A percentile compares a stretch with the other conserved stretches of the same genome.
Conservation (phyloP, 2,329 filamentous ascomycete genomes). For the Fusarium vanettenii region DNA sequence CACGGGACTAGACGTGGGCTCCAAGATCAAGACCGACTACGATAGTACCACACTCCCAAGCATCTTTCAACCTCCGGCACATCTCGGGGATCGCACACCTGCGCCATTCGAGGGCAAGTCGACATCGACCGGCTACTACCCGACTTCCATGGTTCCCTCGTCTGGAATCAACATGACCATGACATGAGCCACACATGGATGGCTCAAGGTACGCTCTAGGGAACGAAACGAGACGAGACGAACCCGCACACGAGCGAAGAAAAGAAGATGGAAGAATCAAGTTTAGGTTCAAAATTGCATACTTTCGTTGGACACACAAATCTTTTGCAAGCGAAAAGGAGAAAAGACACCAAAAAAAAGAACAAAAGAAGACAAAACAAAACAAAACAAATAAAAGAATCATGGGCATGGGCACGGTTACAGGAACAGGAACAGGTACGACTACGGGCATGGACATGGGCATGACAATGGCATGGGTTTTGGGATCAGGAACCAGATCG, state of each 20-base stretch:
- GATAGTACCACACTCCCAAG: conserved; percentile 59
- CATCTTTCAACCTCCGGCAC: conserved; percentile 56
- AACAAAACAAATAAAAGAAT: conserved; percentile 6
- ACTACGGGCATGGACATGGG: conserved; percentile 22
- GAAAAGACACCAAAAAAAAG: conserved; percentile 9
- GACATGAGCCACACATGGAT: conserved; percentile 29
- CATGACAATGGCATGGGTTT: conserved; percentile 15
- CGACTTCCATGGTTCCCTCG: conserved; percentile 60
- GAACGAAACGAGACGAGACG: not conserved
- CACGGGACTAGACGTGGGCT: conserved; percentile 44
- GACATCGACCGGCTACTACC: conserved; percentile 65
- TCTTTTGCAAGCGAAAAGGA: not conserved
- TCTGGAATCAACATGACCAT: conserved; percentile 60
- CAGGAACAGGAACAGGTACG: conserved; percentile 2
- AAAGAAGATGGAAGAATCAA: not conserved
- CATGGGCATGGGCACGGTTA: not conserved
- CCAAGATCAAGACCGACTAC: conserved; percentile 63
- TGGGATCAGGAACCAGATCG: conserved; percentile 24
- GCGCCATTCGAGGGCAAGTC: conserved; percentile 66
- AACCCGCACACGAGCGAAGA: not conserved
- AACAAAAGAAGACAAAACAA: not conserved
- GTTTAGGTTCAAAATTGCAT: conserved; percentile 14
- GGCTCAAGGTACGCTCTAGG: not conserved
- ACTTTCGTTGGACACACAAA: conserved; percentile 15
- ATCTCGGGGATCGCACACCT: conserved; percentile 52